phyloP scores from a whole-genome alignment of 371 early-diverging fungal species.

The Saksenaea oblongispora region DNA sequence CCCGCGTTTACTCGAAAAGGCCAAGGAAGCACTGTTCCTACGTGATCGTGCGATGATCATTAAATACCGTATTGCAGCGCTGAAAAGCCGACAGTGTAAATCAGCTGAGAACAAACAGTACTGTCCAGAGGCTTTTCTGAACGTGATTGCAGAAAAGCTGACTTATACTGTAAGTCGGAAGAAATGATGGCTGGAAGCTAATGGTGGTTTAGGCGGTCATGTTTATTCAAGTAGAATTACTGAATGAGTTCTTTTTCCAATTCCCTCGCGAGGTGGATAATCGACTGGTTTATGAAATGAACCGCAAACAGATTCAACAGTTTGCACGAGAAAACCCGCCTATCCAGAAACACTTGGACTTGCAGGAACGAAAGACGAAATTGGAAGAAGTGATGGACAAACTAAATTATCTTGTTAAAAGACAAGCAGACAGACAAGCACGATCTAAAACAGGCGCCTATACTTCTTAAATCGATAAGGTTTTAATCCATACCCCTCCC shows the following conservation, averaged over 20 bases:
- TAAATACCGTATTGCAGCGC: slow-evolving; percentile 77
- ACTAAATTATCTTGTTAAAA: slow-evolving; percentile 64
- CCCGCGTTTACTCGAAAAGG: slow-evolving; percentile 77
- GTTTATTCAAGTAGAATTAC: slow-evolving; percentile 95
- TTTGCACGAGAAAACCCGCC: slow-evolving; percentile 93
- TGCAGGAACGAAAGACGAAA: slow-evolving; percentile 82
- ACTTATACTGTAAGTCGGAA: slow-evolving; percentile 68
- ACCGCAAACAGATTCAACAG: slow-evolving; percentile 71
- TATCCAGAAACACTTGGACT: slow-evolving; percentile 79
- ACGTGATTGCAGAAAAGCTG: slow-evolving; percentile 90
- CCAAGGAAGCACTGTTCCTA: slow-evolving; percentile 76
- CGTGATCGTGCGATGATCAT: slow-evolving; percentile 76
- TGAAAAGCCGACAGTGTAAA: slow-evolving; percentile 80
- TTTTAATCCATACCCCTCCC: neutral
- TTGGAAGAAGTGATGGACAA: slow-evolving; percentile 87
- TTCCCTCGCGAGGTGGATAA: slow-evolving; percentile 93
- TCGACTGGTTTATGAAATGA: slow-evolving; percentile 76
- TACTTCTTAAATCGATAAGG: neutral
- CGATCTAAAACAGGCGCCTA: neutral
- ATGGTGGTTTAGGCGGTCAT: slow-evolving; percentile 68
- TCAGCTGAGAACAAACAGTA: slow-evolving; percentile 76
- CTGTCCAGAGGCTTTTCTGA: slow-evolving; percentile 93
- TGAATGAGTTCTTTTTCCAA: slow-evolving; percentile 97
- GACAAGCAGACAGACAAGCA: slow-evolving; percentile 61
- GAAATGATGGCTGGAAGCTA: neutral